phyloP scores from a whole-genome alignment of 306 rosid genomes.

The Abrus pulchellus region DNA sequence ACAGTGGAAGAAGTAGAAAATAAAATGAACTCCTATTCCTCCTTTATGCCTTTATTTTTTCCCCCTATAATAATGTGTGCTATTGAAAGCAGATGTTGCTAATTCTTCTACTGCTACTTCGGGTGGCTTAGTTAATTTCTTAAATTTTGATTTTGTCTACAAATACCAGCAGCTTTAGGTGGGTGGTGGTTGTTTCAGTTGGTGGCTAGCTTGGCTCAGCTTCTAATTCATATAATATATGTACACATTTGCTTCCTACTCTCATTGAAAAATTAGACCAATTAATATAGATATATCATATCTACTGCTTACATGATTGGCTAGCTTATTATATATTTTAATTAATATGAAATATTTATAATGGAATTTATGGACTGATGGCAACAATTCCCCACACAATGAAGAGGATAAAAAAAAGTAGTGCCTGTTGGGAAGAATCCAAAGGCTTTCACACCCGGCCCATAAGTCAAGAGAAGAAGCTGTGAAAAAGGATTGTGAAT shows the following conservation, averaged over 20 bases:
- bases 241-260: constrained; percentile 49
- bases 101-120: constrained; percentile 20
- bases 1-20: background rate
- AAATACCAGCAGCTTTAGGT: constrained; percentile 50
- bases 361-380: constrained; percentile 6
- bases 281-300: background rate
- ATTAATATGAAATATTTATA: background rate
- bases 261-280: constrained; percentile 51
- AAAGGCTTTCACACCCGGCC: constrained; percentile 53
- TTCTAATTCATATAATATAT: constrained; percentile 42
- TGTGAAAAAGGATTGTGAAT: constrained; percentile 5
- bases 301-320: constrained; percentile 18
- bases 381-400: constrained; percentile 21
- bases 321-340: background rate
- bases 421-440: constrained; percentile 44
- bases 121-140: constrained; percentile 34
- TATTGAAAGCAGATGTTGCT: constrained; percentile 39
- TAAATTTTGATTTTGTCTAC: constrained; percentile 47
- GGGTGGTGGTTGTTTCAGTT: constrained; percentile 58
- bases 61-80: background rate
- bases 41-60: background rate
- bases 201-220: constrained; percentile 58
- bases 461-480: constrained; percentile 46
- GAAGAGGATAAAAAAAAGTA: background rate
- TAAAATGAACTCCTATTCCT: constrained; percentile 8